These are phyloP conservation scores for Diaporthe aspalathi DNA, from an alignment of 2,329 filamentous ascomycete species.

Conservation along the genomic window DNA sequence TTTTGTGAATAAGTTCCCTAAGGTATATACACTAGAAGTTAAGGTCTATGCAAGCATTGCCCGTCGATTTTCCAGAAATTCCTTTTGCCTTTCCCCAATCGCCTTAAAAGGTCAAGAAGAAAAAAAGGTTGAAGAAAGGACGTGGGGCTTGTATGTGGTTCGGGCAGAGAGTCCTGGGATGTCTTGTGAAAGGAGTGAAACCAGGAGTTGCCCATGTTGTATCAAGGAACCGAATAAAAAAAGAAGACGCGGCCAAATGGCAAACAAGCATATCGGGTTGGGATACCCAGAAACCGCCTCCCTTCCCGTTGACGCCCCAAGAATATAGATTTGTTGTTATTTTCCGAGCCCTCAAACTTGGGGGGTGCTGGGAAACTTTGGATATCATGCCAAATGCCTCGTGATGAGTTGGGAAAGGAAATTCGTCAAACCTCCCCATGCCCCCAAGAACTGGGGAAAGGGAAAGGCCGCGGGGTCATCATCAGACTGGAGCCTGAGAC, in stretches of 20 bases:
- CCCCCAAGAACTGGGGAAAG: no score
- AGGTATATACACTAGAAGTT: conserved; percentile 40
- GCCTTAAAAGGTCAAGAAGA: not conserved
- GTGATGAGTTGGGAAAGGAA: conserved; percentile 31
- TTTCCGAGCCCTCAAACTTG: not conserved
- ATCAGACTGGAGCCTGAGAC: conserved; percentile 23
- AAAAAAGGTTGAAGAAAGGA: conserved; percentile 3
- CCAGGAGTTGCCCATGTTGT: conserved; percentile 17
- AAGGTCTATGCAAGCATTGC: conserved; percentile 38
- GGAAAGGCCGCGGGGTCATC: not conserved
- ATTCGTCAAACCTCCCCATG: conserved; percentile 31
- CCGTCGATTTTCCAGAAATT: conserved; percentile 1
- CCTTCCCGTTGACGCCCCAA: conserved; percentile 19
- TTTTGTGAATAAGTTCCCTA: conserved; percentile 20
- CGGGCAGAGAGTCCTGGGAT: not conserved
- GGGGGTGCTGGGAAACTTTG: not conserved
- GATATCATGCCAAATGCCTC: conserved; percentile 35
- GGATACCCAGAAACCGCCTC: conserved; percentile 4
- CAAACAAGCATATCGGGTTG: not conserved
- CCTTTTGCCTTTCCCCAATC: not conserved
- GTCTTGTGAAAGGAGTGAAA: conserved; percentile 28
- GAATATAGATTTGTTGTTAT: not conserved
- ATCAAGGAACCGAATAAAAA: not conserved
- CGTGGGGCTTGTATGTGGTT: conserved; percentile 33
- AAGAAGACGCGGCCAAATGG: not conserved